Evolutionary conservation across 140 eudicot species (phyloP).

Genomic region (Cichorium intybus): DNA sequence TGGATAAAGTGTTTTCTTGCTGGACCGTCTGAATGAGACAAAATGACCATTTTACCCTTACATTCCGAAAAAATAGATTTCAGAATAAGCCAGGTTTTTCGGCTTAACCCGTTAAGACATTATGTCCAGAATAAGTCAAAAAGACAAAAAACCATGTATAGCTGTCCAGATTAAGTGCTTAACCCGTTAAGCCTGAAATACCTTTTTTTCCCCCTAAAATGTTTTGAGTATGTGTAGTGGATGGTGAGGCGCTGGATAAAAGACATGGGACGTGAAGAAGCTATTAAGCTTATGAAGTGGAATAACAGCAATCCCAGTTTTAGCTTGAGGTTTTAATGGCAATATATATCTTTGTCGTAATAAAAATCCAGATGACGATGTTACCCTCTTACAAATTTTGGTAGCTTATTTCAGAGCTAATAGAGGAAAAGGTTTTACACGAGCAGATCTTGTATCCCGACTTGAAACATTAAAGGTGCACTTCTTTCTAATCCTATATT

Average conservation of each 20-base stretch:
- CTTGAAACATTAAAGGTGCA: slow-evolving; percentile 69
- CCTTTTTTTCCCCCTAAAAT: slow-evolving; percentile 7
- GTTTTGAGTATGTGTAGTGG: slow-evolving; percentile 49
- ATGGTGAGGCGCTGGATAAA: slow-evolving; percentile 96
- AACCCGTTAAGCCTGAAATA: neutral
- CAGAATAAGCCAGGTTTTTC: no score
- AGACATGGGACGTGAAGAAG: slow-evolving; percentile 66
- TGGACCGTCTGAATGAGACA: neutral
- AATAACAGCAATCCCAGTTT: slow-evolving; percentile 78
- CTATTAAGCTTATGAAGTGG: slow-evolving; percentile 87
- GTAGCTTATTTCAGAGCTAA: slow-evolving; percentile 64
- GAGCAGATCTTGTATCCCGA: slow-evolving; percentile 69
- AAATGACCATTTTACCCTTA: no score
- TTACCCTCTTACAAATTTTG: slow-evolving; percentile 9
- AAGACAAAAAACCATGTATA: neutral
- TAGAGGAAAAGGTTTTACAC: slow-evolving; percentile 66
- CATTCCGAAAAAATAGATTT: no score
- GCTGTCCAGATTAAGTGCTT: neutral
- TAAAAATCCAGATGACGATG: slow-evolving; percentile 1
- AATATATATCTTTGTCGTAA: neutral
- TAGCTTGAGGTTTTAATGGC: slow-evolving; percentile 60
- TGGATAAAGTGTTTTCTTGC: no score
- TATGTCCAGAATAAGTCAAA: neutral
- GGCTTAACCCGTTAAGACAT: no score
- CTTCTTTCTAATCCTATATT: neutral